Evolutionary conservation across 345 rosid genomes (phyloP), one percentile per base, ranked within the genome.

Genomic region (Capsella bursapastoris): DNA sequence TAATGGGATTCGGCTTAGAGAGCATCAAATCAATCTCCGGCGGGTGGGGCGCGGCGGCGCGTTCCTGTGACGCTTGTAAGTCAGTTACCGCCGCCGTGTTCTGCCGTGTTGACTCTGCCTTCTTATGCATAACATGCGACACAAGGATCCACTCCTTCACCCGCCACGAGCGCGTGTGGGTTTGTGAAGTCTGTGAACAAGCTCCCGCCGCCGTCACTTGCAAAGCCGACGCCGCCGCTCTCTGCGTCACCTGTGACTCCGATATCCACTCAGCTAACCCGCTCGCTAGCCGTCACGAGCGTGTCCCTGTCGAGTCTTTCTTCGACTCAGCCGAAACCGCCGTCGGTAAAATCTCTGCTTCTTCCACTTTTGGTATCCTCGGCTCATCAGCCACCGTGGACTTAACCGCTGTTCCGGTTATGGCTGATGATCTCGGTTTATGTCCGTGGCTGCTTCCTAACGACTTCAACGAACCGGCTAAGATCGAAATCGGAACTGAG

Each of bases 241-340:
- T 94, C 48, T 94, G 98, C 73, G 88, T 91, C 65, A 58, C 88
- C 2, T 93, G 98, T 73, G 98, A 93, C 66, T 83, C 85, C 14
- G 98, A 94, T 66, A 94, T 91, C 75, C 98, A 94, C 82, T 89
- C 95, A 0, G 98, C 95, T 3, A 94, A 94, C 50, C 96, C 98
- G 10, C 83, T 94, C 45, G 91, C 98, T 37, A 77, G 85, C 45
- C 96, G 96, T 66, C 98, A 94, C 56, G 97, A 91, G 75, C 90
- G 97, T 6, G 82, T 78, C 51, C 97, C 95, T 1, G 85, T 94
- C 4, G 81, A 82, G 73, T 89, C 95, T 27, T 90, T 91, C 75
- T 85, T 81, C 66, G 93, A 82, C 38, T 59, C 71, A 47, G 67
- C 85, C 66, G 93, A 82, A 34, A 56, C 71, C 47, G 67, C 85